phyloP scores from a whole-genome alignment of 257 asterid genomes.

The Nicotiana undulata region DNA sequence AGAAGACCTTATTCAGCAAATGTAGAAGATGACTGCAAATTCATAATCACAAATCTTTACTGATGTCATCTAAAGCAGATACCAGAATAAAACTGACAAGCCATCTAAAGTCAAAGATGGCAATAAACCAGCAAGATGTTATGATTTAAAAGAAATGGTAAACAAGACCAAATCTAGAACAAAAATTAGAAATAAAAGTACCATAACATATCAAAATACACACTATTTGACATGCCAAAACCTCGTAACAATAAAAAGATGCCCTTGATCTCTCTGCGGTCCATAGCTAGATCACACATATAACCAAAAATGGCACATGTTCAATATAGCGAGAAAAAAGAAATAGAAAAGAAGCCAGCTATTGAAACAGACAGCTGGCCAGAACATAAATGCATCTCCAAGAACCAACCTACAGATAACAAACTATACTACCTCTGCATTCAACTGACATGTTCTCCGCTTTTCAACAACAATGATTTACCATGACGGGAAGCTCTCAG shows the following conservation, averaged over 20 bases:
- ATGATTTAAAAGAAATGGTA: neutral
- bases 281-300: neutral
- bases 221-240: neutral
- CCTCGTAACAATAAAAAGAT: too few species aligned
- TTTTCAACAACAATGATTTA: neutral
- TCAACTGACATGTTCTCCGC: neutral
- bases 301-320: neutral
- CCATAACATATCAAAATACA: neutral
- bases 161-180: neutral
- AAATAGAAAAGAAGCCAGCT: neutral
- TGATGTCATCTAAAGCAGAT: neutral
- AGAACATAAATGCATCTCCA: neutral
- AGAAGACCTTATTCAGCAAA: neutral
- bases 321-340: neutral
- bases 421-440: neutral
- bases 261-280: neutral
- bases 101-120: neutral
- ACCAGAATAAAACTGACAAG: slow-evolving; percentile 34
- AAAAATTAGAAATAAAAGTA: neutral
- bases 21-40: neutral
- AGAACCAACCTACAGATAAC: neutral
- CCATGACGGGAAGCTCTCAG: neutral
- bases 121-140: neutral
- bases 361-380: neutral
- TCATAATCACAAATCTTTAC: neutral